Base-by-base conservation (phyloP, 495 filamentous ascomycete species). In the Symbiotaphrina buchneri region DNA sequence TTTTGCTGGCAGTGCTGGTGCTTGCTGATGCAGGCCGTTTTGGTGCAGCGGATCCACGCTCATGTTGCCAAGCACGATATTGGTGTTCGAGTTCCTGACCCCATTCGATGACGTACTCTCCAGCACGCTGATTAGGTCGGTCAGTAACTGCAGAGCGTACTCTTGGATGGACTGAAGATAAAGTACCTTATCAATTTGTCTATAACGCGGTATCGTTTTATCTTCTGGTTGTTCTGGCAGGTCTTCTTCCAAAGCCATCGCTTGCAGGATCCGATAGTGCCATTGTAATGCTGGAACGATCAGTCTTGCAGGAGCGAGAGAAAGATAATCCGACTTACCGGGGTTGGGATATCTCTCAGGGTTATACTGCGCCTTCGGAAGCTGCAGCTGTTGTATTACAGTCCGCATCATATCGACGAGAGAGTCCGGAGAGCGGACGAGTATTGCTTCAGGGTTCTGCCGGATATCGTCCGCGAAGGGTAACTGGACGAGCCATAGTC, bases 221-320 rank as follows among this genome's bases (percentile, higher is more conserved):
- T 99, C 90, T 20, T 85, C 71, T 1, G 71, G 61, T 27, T 63
- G 56, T 18, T 77, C 74, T 1, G 90, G 90, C 13, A 84, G 47
- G 29, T 94, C 87, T 45, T 99, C 90, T 19, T 92, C 83, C 8
- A 99, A 51, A 1, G 90, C 90, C 27, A 92, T 62, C 4, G 79
- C 80, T 48, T 99, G 90, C 3, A 99, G 55, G 25, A 95, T 85
- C 27, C 72, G 74, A 53, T 95, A 99, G 50, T 93, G 84, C 90
- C 90, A 99, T 58, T 99, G 90, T 31, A 99, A 63, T 1, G 74
- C 65, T 39, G 25, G 5, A 10, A 17, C 28, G 14, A 30, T 7
- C 7, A 13, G 8, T 25, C 8, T 25, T 25, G 13, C 23, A 8
- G 23, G 8, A 25, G 13, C 23, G 8, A 25, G 8, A 25, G 23